Evolutionary conservation across 306 rosid species (phyloP), one percentile per base, ranked within the genome.

Genomic region (Leucaena leucocephala): DNA sequence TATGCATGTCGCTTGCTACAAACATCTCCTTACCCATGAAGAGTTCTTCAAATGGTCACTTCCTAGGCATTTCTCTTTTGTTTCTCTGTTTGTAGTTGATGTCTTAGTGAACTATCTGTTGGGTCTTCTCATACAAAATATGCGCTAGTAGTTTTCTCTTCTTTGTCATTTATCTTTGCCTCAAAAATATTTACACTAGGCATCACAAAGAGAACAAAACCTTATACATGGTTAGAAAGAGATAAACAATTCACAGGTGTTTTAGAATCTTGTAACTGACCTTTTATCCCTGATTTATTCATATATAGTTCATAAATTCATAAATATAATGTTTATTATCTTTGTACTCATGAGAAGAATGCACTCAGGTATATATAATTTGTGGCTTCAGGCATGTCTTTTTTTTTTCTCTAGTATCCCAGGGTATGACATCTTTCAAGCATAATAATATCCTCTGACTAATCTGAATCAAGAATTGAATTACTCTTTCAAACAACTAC

Each of bases 151-250:
- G 73, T 68, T 68, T 68, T 68, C 38, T 68, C 11, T 3, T 42
- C 79, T 4, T 65, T 44, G 34, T 75, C 5, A 45, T n/a, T 42
- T 75, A 44, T 21, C 72, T 81, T 34, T 45, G 62, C 70, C 70
- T 6, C 22, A 2, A 68, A 59, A 48, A 38, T 72, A 46, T 54
- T 16, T 75, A 71, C 22, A 71, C 6, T 33, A 21, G 35, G 61
- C 55, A 71, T 58, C 75, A 66, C 58, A 64, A 43, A 57, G 35
- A 57, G 42, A 66, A 39, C 36, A 50, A 69, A 16, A 63, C 69
- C 69, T 58, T 57, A 77, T 64, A 3, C 22, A 52, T 50, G 40
- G 27, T 33, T 40, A 27, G 17, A 27, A 21, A 50, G 48, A 76
- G 46, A 68, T 16, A 17, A 21, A 40, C 2, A 46, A 58, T 50